Conservation (phyloP, 805 yeast species). For the Ogataea wickerhamii region DNA sequence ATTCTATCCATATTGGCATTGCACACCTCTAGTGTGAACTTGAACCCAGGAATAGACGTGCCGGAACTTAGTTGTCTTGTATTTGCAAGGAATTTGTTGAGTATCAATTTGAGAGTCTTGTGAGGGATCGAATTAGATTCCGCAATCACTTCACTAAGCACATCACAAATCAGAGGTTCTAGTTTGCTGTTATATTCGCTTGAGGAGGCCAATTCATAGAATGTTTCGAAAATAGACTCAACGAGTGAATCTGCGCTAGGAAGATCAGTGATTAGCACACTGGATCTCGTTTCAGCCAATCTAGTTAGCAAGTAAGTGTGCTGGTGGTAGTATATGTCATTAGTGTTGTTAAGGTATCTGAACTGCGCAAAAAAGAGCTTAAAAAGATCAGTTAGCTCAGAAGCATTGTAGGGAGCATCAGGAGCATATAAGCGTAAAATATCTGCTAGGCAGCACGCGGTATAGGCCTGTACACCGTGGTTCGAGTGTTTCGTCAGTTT, state of each 20-base stretch:
- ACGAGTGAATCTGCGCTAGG: constrained; percentile 57
- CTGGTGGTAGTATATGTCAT: constrained; percentile 60
- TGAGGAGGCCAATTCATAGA: constrained; percentile 51
- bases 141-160: constrained; percentile 69
- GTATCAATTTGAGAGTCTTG: constrained; percentile 55
- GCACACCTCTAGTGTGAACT: constrained; percentile 64
- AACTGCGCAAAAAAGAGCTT: constrained; percentile 63
- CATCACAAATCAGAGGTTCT: constrained; percentile 61
- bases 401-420: constrained; percentile 77
- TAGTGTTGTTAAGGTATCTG: constrained; percentile 43
- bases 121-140: constrained; percentile 66
- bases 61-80: constrained; percentile 14
- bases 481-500: constrained; percentile 62
- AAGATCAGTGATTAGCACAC: constrained; percentile 70
- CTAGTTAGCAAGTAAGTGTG: constrained; percentile 62
- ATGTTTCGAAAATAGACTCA: constrained; percentile 52
- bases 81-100: constrained; percentile 55
- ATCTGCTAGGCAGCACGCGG: constrained; percentile 74
- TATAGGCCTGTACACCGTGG: constrained; percentile 62
- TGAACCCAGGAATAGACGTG: constrained; percentile 56
- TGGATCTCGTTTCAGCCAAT: constrained; percentile 71
- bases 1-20: constrained; percentile 66
- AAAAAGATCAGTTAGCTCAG: constrained; percentile 62
- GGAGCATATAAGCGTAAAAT: constrained; percentile 79
- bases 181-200: constrained; percentile 47